Conservation (phyloP, 2,329 filamentous ascomycete species). For the Didymosphaeria variabile region DNA sequence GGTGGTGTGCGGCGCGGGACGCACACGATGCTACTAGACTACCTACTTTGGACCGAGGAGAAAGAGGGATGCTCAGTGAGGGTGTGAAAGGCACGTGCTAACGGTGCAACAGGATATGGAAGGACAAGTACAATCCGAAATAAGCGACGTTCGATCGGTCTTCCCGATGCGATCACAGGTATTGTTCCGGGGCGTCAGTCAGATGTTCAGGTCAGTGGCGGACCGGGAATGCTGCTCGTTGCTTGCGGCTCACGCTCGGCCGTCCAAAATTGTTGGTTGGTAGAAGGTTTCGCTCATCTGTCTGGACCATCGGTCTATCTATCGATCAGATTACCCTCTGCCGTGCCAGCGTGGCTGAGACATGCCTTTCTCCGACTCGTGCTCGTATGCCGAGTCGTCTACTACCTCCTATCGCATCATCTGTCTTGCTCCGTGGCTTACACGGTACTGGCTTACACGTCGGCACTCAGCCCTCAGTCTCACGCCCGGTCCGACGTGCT, state of each 20-base stretch:
- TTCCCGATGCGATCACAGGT: not conserved
- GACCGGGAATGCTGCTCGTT: not conserved
- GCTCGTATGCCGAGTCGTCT: too few species aligned
- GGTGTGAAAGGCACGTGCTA: constrained; percentile 36
- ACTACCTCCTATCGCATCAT: not conserved
- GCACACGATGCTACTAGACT: too few species aligned
- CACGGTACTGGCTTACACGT: too few species aligned
- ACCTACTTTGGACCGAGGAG: not conserved
- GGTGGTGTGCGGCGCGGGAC: not conserved
- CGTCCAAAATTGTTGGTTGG: too few species aligned
- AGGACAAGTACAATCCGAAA: constrained; percentile 84
- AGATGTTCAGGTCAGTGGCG: not conserved
- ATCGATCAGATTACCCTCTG: not conserved
- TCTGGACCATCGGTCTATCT: too few species aligned
- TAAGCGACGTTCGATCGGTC: constrained; percentile 28
- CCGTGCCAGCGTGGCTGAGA: not conserved
- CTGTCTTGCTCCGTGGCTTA: too few species aligned
- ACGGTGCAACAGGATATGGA: constrained; percentile 83
- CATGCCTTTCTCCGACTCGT: not conserved
- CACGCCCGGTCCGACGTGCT: too few species aligned
- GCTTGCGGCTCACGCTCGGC: constrained; percentile 2
- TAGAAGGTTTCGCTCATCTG: too few species aligned
- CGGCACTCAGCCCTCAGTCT: too few species aligned
- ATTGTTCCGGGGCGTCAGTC: not conserved
- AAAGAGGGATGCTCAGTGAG: too few species aligned